Base-by-base conservation (phyloP, 1,284 basidiomycete species). In the Inonotus hispidus region DNA sequence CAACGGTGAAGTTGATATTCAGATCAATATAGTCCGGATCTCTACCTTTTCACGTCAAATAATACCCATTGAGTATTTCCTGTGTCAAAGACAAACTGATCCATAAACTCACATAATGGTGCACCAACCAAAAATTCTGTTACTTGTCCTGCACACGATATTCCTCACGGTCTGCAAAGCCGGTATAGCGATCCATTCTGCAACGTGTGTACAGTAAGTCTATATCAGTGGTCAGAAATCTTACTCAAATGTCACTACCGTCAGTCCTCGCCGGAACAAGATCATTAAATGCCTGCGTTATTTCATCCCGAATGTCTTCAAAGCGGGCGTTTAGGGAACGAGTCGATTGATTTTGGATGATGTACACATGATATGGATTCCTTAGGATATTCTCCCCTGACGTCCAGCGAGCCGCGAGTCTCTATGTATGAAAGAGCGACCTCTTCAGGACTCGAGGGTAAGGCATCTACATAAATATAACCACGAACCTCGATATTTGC, bases 111-210 rank as follows among this genome's bases (percentile, higher is more conserved):
- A 75, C 78, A 79, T 7, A 76, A 61, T 10, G 77, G 75, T n/a
- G 70, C 62, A 6, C 77, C 78, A 11, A 77, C 73, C n/a, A 50
- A 78, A 74, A 11, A 78, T 66, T 8, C 78, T 69, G 61, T 78
- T 77, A 56, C 70, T 71, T 13, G 69, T 70, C 11, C 78, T 69
- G 58, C 70, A 72, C 1, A 81, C 72, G 35, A 82, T 71, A 23
- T 73, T 68, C 68, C 73, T 72, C 13, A 77, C 64, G 0, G 72
- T 73, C 5, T 69, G 56, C 38, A 72, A 65, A 1, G 71, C 71
- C 1, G 67, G 71, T 14, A 77, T 55, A 10, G 66, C 67, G 2
- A 68, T 66, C 79, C 79, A 80, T 25, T 71, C 74, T 75, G 23
- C 19, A 52, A 4, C 32, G 32, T 32, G 8, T 32, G 8, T 8